Conservation (phyloP, 345 rosid genomes). For the Camelina hispida region DNA sequence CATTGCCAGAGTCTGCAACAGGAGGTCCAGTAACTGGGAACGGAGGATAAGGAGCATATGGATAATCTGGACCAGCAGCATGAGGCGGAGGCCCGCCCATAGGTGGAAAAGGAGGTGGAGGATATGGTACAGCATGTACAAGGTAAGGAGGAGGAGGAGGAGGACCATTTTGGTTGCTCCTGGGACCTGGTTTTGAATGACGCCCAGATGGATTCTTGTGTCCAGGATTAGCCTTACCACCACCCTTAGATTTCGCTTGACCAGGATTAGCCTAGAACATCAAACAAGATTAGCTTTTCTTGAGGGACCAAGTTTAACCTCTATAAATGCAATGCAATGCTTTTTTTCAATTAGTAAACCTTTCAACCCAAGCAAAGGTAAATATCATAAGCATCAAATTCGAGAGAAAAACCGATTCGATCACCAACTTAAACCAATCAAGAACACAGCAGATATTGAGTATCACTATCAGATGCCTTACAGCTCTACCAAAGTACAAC, state of each 20-base stretch:
- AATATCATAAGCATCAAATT: conserved; percentile 15
- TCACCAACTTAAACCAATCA: conserved; percentile 14
- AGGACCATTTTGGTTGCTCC: conserved; percentile 55
- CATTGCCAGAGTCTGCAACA: conserved; percentile 61
- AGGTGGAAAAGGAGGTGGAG: conserved; percentile 63
- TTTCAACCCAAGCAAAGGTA: conserved; percentile 5
- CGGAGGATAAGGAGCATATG: conserved; percentile 64
- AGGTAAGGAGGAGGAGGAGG: conserved; percentile 68
- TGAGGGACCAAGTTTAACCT: background rate
- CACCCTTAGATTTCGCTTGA: conserved; percentile 59
- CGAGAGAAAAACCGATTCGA: background rate
- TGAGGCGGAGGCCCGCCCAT: conserved; percentile 72
- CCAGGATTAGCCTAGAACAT: conserved; percentile 59
- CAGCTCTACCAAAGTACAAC: background rate
- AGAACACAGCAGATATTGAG: background rate
- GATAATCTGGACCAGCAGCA: conserved; percentile 64
- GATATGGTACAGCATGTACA: conserved; percentile 54
- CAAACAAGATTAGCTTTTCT: conserved; percentile 19
- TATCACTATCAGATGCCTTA: background rate
- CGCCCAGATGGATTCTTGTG: conserved; percentile 62
- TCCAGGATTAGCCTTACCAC: conserved; percentile 58
- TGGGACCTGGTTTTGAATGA: conserved; percentile 67
- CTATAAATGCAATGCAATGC: conserved; percentile 4
- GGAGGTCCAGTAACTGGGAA: conserved; percentile 67
- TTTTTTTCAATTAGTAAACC: background rate